Conservation (phyloP, 345 rosid genomes). For the Pseudoturritis turrita region DNA sequence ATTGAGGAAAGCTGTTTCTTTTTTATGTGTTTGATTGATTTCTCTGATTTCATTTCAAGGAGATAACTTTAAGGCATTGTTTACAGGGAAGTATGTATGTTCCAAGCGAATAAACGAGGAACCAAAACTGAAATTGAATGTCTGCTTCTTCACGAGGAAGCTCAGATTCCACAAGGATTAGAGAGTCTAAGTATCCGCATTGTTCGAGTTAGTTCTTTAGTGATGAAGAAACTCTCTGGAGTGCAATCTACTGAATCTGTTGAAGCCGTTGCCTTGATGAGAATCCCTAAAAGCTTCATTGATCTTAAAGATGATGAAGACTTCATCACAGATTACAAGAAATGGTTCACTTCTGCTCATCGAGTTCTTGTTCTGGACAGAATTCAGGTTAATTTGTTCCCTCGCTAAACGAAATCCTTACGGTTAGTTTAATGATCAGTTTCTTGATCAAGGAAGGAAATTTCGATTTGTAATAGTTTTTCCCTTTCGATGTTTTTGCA, state of each 20-base stretch:
- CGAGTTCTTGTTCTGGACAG: conserved; percentile 83
- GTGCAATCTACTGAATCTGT: conserved; percentile 69
- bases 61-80: neutral
- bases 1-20: neutral
- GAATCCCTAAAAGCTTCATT: conserved; percentile 55
- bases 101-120: conserved; percentile 37
- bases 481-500: conserved; percentile 35
- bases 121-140: conserved; percentile 45
- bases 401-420: neutral
- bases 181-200: conserved; percentile 30
- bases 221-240: conserved; percentile 85
- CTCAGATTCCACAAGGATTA: conserved; percentile 50
- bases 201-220: conserved; percentile 52
- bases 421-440: neutral
- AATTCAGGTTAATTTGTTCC: conserved; percentile 53
- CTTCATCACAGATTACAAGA: conserved; percentile 30
- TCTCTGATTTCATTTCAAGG: neutral
- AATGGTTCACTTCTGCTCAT: conserved; percentile 61
- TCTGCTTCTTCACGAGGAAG: conserved; percentile 57
- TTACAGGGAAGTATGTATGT: conserved; percentile 67
- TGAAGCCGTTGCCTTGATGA: conserved; percentile 79
- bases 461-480: neutral
- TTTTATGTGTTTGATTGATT: neutral
- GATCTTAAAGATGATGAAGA: conserved; percentile 33
- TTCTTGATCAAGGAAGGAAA: neutral